Conservation (phyloP, 169 alveolate genomes). For the Cryptosporidium meleagridis region DNA sequence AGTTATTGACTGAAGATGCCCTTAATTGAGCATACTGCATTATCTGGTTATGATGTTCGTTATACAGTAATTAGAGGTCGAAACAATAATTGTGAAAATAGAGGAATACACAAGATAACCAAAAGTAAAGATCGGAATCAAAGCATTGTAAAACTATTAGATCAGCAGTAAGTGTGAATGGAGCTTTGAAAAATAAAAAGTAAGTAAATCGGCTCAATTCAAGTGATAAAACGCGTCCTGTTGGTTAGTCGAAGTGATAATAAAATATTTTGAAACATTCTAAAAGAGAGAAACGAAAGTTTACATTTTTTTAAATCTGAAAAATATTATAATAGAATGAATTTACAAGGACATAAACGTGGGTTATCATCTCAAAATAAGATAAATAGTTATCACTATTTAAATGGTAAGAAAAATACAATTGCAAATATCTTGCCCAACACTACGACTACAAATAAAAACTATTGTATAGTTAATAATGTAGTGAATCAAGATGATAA, state of each 20-base stretch:
- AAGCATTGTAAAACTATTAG: neutral
- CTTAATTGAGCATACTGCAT: constrained; percentile 37
- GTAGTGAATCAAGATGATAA: neutral
- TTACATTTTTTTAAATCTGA: neutral
- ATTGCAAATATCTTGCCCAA: neutral
- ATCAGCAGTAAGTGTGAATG: neutral
- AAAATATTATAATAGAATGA: neutral
- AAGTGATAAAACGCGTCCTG: neutral
- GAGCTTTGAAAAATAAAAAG: neutral
- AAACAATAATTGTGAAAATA: neutral
- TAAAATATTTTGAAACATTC: neutral
- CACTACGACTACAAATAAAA: neutral
- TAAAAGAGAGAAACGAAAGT: neutral
- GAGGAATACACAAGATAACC: neutral
- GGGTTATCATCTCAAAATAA: constrained; percentile 23
- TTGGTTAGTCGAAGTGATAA: neutral
- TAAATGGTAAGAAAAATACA: constrained; percentile 14
- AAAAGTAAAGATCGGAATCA: neutral
- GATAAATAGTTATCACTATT: neutral
- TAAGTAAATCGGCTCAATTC: neutral
- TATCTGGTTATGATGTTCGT: constrained; percentile 47
- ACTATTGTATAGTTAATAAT: neutral
- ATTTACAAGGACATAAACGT: constrained; percentile 29
- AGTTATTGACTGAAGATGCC: constrained; percentile 46
- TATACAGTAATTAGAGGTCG: constrained; percentile 68